phyloP scores from a whole-genome alignment of 2,329 filamentous ascomycete species.

The Colletotrichum theobromicola region DNA sequence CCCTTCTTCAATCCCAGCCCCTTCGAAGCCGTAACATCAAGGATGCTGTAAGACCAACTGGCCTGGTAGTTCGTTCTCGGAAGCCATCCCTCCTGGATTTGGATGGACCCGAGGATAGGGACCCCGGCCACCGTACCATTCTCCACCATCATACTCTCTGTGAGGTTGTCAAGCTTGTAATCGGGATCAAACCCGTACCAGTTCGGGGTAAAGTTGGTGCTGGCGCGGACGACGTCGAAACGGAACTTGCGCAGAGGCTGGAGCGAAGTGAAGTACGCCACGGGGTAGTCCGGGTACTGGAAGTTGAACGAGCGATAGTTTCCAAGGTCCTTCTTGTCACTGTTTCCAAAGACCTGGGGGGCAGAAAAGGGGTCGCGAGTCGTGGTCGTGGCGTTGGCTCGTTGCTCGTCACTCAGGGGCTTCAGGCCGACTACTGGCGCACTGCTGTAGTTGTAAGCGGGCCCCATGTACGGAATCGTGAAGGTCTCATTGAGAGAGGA shows the following conservation, averaged over 20 bases:
- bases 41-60: constrained; percentile 1
- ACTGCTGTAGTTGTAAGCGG: constrained; percentile 39
- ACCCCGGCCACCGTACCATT: background rate
- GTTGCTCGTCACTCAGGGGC: background rate
- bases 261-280: background rate
- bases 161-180: background rate
- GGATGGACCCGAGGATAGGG: background rate
- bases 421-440: constrained; percentile 32
- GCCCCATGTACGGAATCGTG: constrained; percentile 45
- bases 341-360: constrained; percentile 1
- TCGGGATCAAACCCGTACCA: constrained; percentile 5
- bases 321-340: background rate
- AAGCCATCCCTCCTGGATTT: background rate
- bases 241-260: background rate
- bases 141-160: background rate
- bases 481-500: constrained; percentile 33
- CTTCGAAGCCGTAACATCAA: background rate
- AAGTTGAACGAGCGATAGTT: background rate
- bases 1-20: constrained; percentile 16
- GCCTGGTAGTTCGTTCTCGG: background rate
- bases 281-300: background rate
- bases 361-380: background rate
- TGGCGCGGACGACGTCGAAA: constrained; percentile 2
- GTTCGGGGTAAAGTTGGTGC: background rate
- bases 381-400: background rate